Evolutionary conservation across 176 grass and related monocot genomes (phyloP).

Genomic region (Chrysopogon serrulatus): DNA sequence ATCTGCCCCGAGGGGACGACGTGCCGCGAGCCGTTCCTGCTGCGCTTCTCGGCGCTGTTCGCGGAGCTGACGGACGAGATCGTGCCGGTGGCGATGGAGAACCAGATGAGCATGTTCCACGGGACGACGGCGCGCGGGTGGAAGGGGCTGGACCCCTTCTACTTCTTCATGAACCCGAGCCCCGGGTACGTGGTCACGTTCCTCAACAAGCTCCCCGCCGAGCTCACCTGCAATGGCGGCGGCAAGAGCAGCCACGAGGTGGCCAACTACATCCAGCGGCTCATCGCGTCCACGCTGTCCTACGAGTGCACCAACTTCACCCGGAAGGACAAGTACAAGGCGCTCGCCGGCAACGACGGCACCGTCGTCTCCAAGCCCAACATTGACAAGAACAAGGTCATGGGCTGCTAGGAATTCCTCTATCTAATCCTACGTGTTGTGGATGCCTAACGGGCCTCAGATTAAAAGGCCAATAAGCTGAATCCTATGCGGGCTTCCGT

Average conservation of each 20-base stretch:
- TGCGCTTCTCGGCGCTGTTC: constrained; percentile 70
- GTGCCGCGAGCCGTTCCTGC: constrained; percentile 71
- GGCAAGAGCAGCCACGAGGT: constrained; percentile 68
- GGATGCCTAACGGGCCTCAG: not conserved
- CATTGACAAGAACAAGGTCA: constrained; percentile 30
- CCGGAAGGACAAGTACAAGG: constrained; percentile 74
- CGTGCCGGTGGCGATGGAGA: constrained; percentile 79
- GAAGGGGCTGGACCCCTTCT: constrained; percentile 73
- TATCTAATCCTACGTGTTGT: not conserved
- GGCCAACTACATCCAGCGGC: constrained; percentile 75
- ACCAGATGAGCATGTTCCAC: constrained; percentile 75
- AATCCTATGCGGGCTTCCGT: not conserved
- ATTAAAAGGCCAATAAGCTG: not conserved
- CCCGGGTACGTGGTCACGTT: constrained; percentile 71
- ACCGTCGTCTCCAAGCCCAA: constrained; percentile 43
- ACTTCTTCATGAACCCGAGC: constrained; percentile 89
- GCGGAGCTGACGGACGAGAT: constrained; percentile 76
- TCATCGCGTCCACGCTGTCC: constrained; percentile 63
- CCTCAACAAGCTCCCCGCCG: constrained; percentile 55
- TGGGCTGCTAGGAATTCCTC: constrained; percentile 51
- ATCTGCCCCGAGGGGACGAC: constrained; percentile 83
- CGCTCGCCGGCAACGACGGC: constrained; percentile 60
- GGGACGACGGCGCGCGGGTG: constrained; percentile 68
- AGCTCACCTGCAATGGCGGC: constrained; percentile 56
- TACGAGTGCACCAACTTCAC: constrained; percentile 82